Percentiles rank a stretch among this genome's conserved stretches.
Conservation (phyloP, 768 basidiomycete genomes). For the Trametes cubensis region DNA sequence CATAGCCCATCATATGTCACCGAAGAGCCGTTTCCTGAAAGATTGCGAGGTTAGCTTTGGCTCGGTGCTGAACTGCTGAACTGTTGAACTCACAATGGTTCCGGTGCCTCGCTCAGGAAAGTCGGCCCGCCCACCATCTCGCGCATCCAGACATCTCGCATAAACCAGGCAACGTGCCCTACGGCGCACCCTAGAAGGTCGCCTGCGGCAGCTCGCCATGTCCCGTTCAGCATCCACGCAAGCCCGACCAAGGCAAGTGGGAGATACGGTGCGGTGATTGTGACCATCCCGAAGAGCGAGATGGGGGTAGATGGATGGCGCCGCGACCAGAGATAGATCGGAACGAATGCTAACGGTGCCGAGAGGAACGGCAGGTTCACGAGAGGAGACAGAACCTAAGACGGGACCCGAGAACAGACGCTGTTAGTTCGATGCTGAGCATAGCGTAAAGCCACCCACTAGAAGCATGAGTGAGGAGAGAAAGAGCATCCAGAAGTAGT, state of each 20-base stretch:
- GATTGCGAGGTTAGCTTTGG: not conserved
- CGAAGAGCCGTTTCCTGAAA: slow-evolving; percentile 66
- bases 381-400: slow-evolving; percentile 77
- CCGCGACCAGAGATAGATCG: slow-evolving; percentile 97
- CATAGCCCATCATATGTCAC: slow-evolving; percentile 43
- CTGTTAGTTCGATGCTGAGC: not conserved
- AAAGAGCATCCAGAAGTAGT: slow-evolving; percentile 93
- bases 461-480: slow-evolving; percentile 85
- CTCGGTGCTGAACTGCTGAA: not conserved
- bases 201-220: slow-evolving; percentile 81
- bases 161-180: slow-evolving; percentile 83
- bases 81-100: slow-evolving; percentile 56
- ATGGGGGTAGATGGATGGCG: slow-evolving; percentile 95
- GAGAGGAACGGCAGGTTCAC: slow-evolving; percentile 94
- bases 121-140: slow-evolving; percentile 82
- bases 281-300: slow-evolving; percentile 92
- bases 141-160: slow-evolving; percentile 85
- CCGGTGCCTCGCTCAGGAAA: slow-evolving; percentile 72
- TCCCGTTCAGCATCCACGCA: slow-evolving; percentile 80
- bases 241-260: slow-evolving; percentile 90
- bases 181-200: slow-evolving; percentile 86
- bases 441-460: slow-evolving; percentile 46
- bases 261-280: slow-evolving; percentile 94
- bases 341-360: slow-evolving; percentile 89
- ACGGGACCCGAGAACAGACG: not conserved